Percentiles rank a stretch among this genome's conserved stretches.
Evolutionary conservation across 768 basidiomycete genomes (phyloP).

Genomic region (Lactifluus piperatus): DNA sequence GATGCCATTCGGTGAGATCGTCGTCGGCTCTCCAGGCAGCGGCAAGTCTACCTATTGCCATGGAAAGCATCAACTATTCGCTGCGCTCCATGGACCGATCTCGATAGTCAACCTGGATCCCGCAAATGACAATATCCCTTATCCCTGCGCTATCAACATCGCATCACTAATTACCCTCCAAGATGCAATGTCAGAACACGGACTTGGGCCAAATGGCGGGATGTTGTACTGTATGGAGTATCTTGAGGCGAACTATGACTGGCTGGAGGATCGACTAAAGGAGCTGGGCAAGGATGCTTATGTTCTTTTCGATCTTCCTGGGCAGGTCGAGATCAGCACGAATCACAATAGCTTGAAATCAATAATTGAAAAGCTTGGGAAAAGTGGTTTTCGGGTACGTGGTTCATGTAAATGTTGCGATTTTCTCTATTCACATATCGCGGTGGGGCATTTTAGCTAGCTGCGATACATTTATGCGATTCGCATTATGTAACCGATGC

Average conservation of each 20-base stretch:
- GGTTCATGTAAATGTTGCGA: conserved; percentile 1
- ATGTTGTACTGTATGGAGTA: conserved; percentile 76
- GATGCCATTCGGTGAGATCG: conserved; percentile 82
- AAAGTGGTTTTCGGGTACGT: conserved; percentile 78
- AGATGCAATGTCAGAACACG: conserved; percentile 77
- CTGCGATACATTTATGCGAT: conserved; percentile 85
- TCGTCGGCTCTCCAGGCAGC: conserved; percentile 78
- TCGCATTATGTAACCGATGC: conserved; percentile 96
- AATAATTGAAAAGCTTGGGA: conserved; percentile 63
- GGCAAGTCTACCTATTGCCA: conserved; percentile 87
- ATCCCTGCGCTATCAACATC: conserved; percentile 86
- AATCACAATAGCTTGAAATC: conserved; percentile 80
- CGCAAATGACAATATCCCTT: conserved; percentile 74
- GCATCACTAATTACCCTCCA: conserved; percentile 77
- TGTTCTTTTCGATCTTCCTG: conserved; percentile 91
- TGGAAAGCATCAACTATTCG: conserved; percentile 83
- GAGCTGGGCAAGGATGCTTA: conserved; percentile 69
- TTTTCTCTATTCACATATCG: not conserved
- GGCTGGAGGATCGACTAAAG: conserved; percentile 61
- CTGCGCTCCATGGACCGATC: conserved; percentile 77
- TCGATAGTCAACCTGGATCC: conserved; percentile 94
- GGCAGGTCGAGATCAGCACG: conserved; percentile 96
- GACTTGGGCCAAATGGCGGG: conserved; percentile 90
- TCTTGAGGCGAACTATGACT: conserved; percentile 89
- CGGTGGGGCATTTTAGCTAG: conserved; percentile 9